phyloP scores from a whole-genome alignment of 208 protist genomes.

The Trypanosoma mega region DNA sequence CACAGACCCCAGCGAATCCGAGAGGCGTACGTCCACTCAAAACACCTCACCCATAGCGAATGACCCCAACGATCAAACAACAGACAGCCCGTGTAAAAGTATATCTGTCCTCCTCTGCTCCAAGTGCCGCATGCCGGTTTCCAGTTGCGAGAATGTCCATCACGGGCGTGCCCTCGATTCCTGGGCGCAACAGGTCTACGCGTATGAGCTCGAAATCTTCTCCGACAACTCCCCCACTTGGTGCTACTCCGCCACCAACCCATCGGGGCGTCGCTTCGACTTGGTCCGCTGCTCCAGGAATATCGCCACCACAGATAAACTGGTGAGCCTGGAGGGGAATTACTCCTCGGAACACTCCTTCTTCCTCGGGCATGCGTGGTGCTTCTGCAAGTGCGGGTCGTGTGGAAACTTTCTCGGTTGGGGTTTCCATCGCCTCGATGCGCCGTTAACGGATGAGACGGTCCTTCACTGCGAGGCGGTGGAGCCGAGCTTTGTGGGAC shows the following conservation, averaged over 20 bases:
- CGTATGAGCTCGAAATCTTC: conserved; percentile 80
- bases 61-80: no score
- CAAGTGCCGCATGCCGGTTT: conserved; percentile 45
- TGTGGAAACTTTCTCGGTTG: conserved; percentile 78
- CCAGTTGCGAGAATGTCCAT: conserved; percentile 46
- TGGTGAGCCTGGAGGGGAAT: conserved; percentile 21
- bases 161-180: conserved; percentile 26
- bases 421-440: conserved; percentile 43
- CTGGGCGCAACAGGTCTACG: conserved; percentile 62
- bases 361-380: conserved; percentile 78
- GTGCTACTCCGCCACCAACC: conserved; percentile 84
- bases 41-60: no score
- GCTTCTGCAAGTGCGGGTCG: conserved; percentile 43
- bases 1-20: no score
- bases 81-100: no score
- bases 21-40: no score
- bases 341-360: conserved; percentile 80
- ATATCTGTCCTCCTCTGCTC: conserved; percentile 49
- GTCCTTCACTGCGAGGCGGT: no score
- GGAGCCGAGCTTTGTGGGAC: conserved; percentile 57
- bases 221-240: conserved; percentile 41
- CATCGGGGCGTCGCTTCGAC: conserved; percentile 62
- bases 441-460: neutral
- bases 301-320: conserved; percentile 1
- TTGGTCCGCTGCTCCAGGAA: conserved; percentile 36